Conservation (phyloP, 176 grass and related monocot genomes). For the Otatea glauca region DNA sequence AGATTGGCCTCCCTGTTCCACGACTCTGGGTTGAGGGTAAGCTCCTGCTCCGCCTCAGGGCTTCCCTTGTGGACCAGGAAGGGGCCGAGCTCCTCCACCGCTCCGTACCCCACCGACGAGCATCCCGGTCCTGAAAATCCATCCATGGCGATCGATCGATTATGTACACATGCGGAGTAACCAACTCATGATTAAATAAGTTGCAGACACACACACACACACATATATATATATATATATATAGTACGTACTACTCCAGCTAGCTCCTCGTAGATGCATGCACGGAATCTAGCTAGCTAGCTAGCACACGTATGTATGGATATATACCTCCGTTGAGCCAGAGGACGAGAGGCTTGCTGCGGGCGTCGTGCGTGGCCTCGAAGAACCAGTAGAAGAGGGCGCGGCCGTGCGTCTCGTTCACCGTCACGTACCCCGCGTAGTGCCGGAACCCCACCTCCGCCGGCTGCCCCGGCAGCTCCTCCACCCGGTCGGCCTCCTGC, state of each 20-base stretch:
- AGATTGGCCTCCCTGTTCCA: constrained; percentile 92
- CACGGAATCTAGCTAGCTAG: too few species aligned
- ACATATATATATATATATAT: too few species aligned
- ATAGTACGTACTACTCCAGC: too few species aligned
- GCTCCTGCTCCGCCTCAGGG: constrained; percentile 19
- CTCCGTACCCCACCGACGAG: constrained; percentile 74
- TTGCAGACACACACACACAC: too few species aligned
- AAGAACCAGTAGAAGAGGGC: constrained; percentile 95
- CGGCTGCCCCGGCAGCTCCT: constrained; percentile 56
- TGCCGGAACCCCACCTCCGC: constrained; percentile 56
- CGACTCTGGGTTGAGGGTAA: constrained; percentile 54
- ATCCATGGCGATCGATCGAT: too few species aligned
- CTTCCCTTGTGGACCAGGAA: constrained; percentile 60
- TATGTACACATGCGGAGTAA: too few species aligned
- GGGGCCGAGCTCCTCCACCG: constrained; percentile 67
- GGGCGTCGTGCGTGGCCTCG: constrained; percentile 60
- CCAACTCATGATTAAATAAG: too few species aligned
- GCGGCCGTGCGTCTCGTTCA: constrained; percentile 70
- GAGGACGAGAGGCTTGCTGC: constrained; percentile 66
- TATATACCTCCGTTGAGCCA: constrained; percentile 72
- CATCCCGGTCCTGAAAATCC: constrained; percentile 48
- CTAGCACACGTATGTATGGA: too few species aligned
- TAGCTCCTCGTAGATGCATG: too few species aligned
- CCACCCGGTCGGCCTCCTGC: constrained; percentile 61
- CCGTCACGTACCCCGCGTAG: constrained; percentile 79